phyloP scores from a whole-genome alignment of 2,329 filamentous ascomycete genomes.

The Elsinoe arachidis region DNA sequence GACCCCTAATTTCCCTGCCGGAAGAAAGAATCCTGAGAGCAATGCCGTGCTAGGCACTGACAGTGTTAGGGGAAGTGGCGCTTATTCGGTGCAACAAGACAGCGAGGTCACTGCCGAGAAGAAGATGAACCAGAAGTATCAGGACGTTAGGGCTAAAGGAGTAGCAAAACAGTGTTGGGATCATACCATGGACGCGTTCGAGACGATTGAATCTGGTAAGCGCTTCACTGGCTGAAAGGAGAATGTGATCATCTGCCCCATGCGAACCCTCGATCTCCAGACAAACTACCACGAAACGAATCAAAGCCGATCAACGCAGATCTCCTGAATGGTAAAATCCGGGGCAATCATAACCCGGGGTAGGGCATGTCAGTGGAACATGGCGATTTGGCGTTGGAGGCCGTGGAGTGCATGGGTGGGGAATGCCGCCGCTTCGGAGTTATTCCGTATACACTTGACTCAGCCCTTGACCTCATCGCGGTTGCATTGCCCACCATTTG shows the following conservation, averaged over 20 bases:
- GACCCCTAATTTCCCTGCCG: conserved; percentile 14
- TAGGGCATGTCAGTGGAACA: background rate
- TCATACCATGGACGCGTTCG: conserved; percentile 6
- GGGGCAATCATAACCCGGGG: background rate
- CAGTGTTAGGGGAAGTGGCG: conserved; percentile 16
- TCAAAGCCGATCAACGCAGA: background rate
- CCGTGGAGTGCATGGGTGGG: background rate
- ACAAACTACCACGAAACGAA: too few relatives aligned
- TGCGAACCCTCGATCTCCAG: background rate
- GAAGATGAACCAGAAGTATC: conserved; percentile 2
- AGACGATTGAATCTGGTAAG: background rate
- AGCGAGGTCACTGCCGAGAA: conserved; percentile 9
- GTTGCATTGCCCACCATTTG: too few relatives aligned
- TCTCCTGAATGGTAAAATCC: background rate
- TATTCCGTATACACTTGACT: background rate
- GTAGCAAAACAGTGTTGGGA: background rate
- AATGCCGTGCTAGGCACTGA: conserved; percentile 12
- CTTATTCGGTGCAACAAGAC: conserved; percentile 16
- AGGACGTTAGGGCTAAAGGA: background rate
- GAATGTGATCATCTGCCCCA: background rate
- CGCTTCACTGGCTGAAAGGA: background rate
- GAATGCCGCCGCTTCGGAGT: background rate
- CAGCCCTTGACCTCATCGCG: background rate
- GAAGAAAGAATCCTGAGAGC: background rate
- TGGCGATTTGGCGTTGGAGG: background rate